Percentiles rank a stretch among this genome's conserved stretches.
phyloP scores from a whole-genome alignment of 2,329 filamentous ascomycete species.

The Paecilomyces sp. region DNA sequence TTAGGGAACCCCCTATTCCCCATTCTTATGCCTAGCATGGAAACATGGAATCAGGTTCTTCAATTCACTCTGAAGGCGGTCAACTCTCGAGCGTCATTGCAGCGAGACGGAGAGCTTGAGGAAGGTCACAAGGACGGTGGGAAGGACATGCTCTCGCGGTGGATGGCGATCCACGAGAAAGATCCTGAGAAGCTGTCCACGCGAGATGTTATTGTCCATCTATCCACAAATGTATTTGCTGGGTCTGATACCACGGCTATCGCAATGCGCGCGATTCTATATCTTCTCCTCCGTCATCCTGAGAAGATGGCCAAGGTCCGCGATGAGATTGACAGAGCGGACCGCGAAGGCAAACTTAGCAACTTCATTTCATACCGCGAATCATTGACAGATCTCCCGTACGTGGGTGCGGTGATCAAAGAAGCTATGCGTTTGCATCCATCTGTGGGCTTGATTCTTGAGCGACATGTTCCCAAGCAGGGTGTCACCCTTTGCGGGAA shows the following conservation, averaged over 20 bases:
- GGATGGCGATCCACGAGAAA: conserved; percentile 18
- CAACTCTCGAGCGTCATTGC: conserved; percentile 17
- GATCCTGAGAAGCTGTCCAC: conserved; percentile 21
- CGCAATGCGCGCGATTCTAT: conserved; percentile 32
- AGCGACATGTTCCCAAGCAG: conserved; percentile 23
- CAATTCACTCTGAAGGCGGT: conserved; percentile 26
- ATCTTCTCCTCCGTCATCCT: conserved; percentile 28
- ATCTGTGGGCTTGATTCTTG: conserved; percentile 24
- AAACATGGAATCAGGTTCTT: conserved; percentile 25
- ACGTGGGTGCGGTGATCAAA: conserved; percentile 28
- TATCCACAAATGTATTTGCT: conserved; percentile 20
- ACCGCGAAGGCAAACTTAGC: conserved; percentile 11
- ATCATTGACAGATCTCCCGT: conserved; percentile 22
- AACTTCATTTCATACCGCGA: conserved; percentile 17
- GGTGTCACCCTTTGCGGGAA: conserved; percentile 22
- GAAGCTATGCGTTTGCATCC: conserved; percentile 32
- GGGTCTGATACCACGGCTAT: conserved; percentile 29
- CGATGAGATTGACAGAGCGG: conserved; percentile 31
- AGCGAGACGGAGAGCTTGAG: conserved; percentile 19
- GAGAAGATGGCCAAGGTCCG: conserved; percentile 24
- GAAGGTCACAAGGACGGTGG: conserved; percentile 10
- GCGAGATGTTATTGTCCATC: conserved; percentile 20
- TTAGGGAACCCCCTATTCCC: conserved; percentile 23
- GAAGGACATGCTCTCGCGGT: conserved; percentile 24
- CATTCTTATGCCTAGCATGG: conserved; percentile 24